Conservation (phyloP, 2,329 filamentous ascomycete genomes). For the Calonectria ilicicola region DNA sequence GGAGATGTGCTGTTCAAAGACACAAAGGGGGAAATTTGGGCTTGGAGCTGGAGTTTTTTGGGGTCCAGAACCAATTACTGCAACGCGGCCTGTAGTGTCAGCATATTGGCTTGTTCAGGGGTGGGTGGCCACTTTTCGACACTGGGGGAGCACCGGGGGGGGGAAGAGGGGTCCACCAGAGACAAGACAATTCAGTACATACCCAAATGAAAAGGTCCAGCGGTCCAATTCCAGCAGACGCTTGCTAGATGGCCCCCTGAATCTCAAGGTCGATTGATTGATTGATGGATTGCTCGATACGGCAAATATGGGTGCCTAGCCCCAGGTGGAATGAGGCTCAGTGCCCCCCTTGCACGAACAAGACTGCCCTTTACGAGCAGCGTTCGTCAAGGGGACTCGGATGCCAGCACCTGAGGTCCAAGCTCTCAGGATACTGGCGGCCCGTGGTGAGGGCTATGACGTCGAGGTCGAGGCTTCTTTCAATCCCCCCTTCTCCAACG, state of each 20-base stretch:
- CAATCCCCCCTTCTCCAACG: conserved; percentile 35
- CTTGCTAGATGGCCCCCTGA: conserved; percentile 1
- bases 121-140: conserved; percentile 13
- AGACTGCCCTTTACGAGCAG: conserved; percentile 10
- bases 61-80: conserved; percentile 16
- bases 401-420: conserved; percentile 10
- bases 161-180: conserved; percentile 1
- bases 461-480: conserved; percentile 7
- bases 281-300: not conserved
- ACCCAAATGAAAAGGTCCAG: not conserved
- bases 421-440: conserved; percentile 9
- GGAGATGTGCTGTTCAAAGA: not conserved
- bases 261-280: not conserved
- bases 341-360: not conserved
- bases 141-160: not conserved
- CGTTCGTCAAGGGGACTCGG: not conserved
- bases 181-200: not conserved
- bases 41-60: conserved; percentile 2
- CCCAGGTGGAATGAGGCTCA: conserved; percentile 13
- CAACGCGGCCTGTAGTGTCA: conserved; percentile 20
- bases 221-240: not conserved
- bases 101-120: conserved; percentile 19
- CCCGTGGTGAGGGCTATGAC: not conserved
- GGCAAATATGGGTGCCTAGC: conserved; percentile 15
- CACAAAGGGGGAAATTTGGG: conserved; percentile 16